Base-by-base conservation (phyloP, 2,329 filamentous ascomycete genomes). In the Colletotrichum sp. region DNA sequence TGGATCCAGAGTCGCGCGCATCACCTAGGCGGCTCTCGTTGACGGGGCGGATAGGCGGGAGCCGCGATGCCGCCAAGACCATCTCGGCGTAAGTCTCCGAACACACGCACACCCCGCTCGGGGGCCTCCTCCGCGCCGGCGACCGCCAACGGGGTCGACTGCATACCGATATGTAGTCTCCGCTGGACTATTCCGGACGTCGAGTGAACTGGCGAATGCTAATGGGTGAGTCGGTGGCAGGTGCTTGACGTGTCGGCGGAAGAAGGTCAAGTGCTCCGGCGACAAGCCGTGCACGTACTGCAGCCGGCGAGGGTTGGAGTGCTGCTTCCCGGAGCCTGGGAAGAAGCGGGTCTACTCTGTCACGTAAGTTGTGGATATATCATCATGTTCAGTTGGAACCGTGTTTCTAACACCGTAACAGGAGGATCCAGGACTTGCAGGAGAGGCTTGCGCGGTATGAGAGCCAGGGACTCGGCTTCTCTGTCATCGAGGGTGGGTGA, bases 351-450 rank as follows among this genome's bases (percentile, higher is more conserved):
- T 73, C 10, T 77, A 77, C 6, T 76, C 76, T 36, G 69, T 77
- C 15, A 71, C 77, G 78, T 79, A 65, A 49, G 78, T 76, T 21
- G 21, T 5, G 8, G 2, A 9, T 13, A 18, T 4, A 6, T 21
- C 8, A 9, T 15, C 2, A 1, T 21, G 16, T 18, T 10, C 1
- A 8, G 7, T 13, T 55, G 7, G 2, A 24, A 6, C 3, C 32
- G 3, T 5, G 10, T 8, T 13, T 16, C 28, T 75, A 18, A 71
- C 52, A 3, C 4, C 5, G 21, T 2, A 9, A 8, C 55, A 78
- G 78, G 34, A 64, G 77, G 7, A 78, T 79, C 2, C 77, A 79
- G 24, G 78, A 79, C 52, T 32, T 79, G 16, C 75, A 78, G 66
- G 76, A 74, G 6, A 55, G 78, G 16, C 64, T 79, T 7, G 78